Conservation (phyloP, 179 eudicot species). For the Beta lomatogona region DNA sequence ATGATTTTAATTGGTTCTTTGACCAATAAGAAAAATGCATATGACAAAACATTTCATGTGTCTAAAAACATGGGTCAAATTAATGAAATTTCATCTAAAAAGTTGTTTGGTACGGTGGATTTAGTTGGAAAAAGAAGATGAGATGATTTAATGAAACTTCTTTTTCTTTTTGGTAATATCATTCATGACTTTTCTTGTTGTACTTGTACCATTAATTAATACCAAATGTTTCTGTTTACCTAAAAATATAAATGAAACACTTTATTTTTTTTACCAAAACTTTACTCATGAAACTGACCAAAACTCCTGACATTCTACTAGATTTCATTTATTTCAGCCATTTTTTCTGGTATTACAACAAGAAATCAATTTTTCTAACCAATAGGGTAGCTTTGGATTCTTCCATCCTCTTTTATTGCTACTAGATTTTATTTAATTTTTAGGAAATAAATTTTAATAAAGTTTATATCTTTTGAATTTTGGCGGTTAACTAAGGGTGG, state of each 20-base stretch:
- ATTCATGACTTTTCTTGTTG: conserved; percentile 18
- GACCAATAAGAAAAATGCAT: too few species aligned
- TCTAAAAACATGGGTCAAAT: conserved; percentile 17
- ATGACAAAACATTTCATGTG: neutral
- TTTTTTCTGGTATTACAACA: neutral
- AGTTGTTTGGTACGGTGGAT: conserved; percentile 14
- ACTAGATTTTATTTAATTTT: conserved; percentile 12
- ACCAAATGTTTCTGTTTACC: neutral
- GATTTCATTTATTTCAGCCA: conserved; percentile 23
- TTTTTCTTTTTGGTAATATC: neutral
- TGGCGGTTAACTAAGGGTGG: conserved; percentile 23
- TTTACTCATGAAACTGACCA: conserved; percentile 14
- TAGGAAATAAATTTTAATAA: too few species aligned
- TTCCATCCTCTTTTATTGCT: neutral
- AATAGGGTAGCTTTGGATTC: conserved; percentile 26
- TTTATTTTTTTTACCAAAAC: conserved; percentile 16
- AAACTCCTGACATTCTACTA: conserved; percentile 29
- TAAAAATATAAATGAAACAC: neutral
- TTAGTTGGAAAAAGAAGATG: conserved; percentile 11
- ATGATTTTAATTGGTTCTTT: too few species aligned
- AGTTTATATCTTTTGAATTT: conserved; percentile 6
- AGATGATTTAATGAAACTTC: neutral
- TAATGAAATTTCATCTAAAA: conserved; percentile 20
- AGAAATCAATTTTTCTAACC: neutral
- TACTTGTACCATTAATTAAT: conserved; percentile 13